Evolutionary conservation across 2,329 filamentous ascomycete species (phyloP).

Genomic region (Paramyrothecium sp.): DNA sequence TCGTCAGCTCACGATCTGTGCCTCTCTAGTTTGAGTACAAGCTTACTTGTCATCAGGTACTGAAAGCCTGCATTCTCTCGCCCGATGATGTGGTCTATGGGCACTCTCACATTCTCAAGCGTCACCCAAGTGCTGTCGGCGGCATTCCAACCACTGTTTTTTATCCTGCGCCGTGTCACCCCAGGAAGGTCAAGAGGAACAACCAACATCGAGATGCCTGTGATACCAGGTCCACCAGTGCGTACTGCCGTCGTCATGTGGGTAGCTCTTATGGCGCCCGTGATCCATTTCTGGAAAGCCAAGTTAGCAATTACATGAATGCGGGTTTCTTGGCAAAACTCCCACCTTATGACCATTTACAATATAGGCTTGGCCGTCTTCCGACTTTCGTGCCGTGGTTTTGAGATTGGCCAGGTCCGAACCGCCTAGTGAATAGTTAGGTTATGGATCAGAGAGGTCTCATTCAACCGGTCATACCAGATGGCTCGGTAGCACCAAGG

Average conservation of each 20-base stretch:
- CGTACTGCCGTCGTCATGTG: conserved; percentile 62
- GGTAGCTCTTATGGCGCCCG: conserved; percentile 57
- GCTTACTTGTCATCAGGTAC: conserved; percentile 49
- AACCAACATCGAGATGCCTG: conserved; percentile 55
- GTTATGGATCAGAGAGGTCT: too few relatives aligned
- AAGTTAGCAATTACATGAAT: too few relatives aligned
- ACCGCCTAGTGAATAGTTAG: neutral
- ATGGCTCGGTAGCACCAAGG: neutral
- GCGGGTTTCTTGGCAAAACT: neutral
- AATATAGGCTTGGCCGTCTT: neutral
- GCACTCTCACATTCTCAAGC: conserved; percentile 53
- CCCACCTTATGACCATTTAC: neutral
- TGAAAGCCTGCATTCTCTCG: conserved; percentile 53
- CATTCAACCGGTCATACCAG: neutral
- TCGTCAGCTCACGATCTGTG: neutral
- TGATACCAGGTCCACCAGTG: conserved; percentile 51
- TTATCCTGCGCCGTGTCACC: conserved; percentile 48
- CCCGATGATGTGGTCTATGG: conserved; percentile 38
- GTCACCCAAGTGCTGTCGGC: conserved; percentile 57
- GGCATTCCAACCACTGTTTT: conserved; percentile 63
- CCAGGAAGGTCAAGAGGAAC: conserved; percentile 49
- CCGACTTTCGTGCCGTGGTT: neutral
- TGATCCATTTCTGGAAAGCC: conserved; percentile 57
- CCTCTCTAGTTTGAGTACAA: neutral
- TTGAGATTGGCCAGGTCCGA: neutral